Base-by-base conservation (phyloP, 192 early-diverging fungal genomes). In the Linnemannia exigua region DNA sequence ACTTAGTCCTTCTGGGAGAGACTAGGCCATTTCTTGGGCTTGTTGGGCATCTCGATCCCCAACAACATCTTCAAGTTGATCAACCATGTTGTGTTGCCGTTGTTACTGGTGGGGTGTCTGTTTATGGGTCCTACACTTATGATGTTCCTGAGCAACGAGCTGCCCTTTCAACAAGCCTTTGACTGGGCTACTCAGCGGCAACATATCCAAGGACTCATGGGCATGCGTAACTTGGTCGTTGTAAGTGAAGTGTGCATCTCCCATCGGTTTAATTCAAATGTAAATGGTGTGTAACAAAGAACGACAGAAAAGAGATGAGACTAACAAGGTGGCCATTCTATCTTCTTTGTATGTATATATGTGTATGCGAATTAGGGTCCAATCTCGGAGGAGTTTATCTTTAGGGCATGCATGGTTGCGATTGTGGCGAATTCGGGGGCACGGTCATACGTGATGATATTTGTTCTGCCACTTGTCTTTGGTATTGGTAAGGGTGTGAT, bases 331-430 rank as follows among this genome's bases (percentile, higher is more conserved):
- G 44, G n/a, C n/a, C 8, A n/a, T 6, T 25, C 22, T 46, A 12
- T 46, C 44, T 50, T 61, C 20, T 63, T 8, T 31, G 1, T 33
- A 92, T 11, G 91, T 90, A 85, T 52, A 16, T 74, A 54, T 11
- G 22, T 69, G 20, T 35, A 48, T 48, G 41, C 75, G 50, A 61
- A 46, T 22, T 52, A 96, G 95, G 95, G 91, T 6, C 96, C 96
- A 14, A 67, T 92, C 7, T 89, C 92, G 22, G 96, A 97, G 79
- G 96, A 97, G 75, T 88, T 94, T 72, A 90, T 95, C 33, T 97
- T 97, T 80, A 88, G 96, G 70, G 88, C 88, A 15, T 95, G 93
- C 75, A 94, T 96, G 89, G 77, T 96, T 3, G 83, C 93, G 14
- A 74, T 93, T 2, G 72, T 92, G 11, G 70, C 87, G 41, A 81